A percentile compares a stretch with the other conserved stretches of the same genome.
Conservation (phyloP, 2,329 filamentous ascomycete genomes). For the Chrysosporium queenslandicum region DNA sequence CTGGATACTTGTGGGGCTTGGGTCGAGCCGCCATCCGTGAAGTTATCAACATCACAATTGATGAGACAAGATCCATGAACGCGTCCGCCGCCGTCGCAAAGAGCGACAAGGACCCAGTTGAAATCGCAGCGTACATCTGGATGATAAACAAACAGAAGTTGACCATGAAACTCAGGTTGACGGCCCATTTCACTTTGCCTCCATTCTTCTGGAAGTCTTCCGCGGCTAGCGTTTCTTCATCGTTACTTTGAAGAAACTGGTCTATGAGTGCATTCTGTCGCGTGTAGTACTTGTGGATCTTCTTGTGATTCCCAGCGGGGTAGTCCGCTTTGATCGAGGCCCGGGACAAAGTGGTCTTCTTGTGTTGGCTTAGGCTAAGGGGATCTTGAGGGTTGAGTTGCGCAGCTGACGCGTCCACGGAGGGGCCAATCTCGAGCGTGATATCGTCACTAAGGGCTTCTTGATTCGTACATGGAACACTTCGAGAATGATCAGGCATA, state of each 20-base stretch:
- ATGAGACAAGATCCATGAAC: slow-evolving; percentile 57
- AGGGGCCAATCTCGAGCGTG: neutral
- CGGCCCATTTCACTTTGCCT: slow-evolving; percentile 45
- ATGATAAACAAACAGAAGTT: slow-evolving; percentile 49
- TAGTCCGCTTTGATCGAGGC: slow-evolving; percentile 15
- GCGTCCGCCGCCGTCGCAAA: slow-evolving; percentile 58
- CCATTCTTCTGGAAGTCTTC: slow-evolving; percentile 45
- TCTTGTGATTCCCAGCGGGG: slow-evolving; percentile 24
- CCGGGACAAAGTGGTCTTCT: slow-evolving; percentile 11
- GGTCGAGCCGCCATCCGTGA: slow-evolving; percentile 50
- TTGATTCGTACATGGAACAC: slow-evolving; percentile 2
- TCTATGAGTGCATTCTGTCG: slow-evolving; percentile 33
- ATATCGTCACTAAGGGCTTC: neutral
- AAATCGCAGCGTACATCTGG: slow-evolving; percentile 49
- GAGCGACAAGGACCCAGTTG: slow-evolving; percentile 51
- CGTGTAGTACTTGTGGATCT: slow-evolving; percentile 36
- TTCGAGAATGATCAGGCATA: slow-evolving; percentile 1
- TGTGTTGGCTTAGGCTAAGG: slow-evolving; percentile 13
- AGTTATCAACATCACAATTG: slow-evolving; percentile 52
- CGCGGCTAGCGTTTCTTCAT: slow-evolving; percentile 45
- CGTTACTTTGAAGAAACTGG: slow-evolving; percentile 45
- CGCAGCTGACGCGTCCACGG: neutral
- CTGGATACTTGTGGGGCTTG: slow-evolving; percentile 53
- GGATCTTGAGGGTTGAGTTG: slow-evolving; percentile 16
- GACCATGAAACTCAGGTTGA: slow-evolving; percentile 43